phyloP scores from a whole-genome alignment of 352 stramenopile species.

The Pythium pyrilobum region DNA sequence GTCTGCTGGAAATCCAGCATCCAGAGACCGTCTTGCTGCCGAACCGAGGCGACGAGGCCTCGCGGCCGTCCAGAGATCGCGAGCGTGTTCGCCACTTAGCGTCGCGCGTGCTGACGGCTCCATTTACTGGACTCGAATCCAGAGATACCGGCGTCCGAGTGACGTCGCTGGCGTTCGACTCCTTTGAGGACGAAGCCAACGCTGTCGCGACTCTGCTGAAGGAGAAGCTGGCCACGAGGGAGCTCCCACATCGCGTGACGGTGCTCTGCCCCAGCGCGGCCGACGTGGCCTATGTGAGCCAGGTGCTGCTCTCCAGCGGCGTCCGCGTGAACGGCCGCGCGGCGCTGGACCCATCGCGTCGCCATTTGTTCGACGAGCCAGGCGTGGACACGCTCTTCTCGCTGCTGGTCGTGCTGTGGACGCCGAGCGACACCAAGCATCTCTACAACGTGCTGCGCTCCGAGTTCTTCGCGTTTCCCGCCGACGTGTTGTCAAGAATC shows the following conservation, averaged over 20 bases:
- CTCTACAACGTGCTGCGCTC: constrained; percentile 78
- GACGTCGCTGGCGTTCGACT: constrained; percentile 7
- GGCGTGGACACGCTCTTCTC: constrained; percentile 61
- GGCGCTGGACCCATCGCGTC: background rate
- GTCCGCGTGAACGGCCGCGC: constrained; percentile 5
- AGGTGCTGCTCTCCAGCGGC: constrained; percentile 1
- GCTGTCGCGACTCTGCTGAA: background rate
- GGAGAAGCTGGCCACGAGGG: background rate
- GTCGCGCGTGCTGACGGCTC: background rate
- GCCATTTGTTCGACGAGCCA: constrained; percentile 55
- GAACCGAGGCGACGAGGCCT: background rate
- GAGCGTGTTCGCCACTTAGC: background rate
- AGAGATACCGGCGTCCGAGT: background rate
- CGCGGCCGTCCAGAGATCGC: background rate
- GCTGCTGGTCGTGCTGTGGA: constrained; percentile 58
- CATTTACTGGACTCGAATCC: background rate
- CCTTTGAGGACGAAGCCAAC: constrained; percentile 4
- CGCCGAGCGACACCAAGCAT: constrained; percentile 60
- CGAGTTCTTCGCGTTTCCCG: constrained; percentile 48
- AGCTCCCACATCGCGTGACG: background rate
- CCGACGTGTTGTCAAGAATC: constrained; percentile 46
- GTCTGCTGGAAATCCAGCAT: background rate
- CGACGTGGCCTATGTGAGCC: constrained; percentile 7
- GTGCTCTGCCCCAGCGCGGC: constrained; percentile 16
- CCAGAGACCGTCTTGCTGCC: background rate